These are phyloP conservation scores for Lichtheimia hyalospora DNA, from an alignment of 371 early-diverging fungal genomes.

Conservation along the genomic window DNA sequence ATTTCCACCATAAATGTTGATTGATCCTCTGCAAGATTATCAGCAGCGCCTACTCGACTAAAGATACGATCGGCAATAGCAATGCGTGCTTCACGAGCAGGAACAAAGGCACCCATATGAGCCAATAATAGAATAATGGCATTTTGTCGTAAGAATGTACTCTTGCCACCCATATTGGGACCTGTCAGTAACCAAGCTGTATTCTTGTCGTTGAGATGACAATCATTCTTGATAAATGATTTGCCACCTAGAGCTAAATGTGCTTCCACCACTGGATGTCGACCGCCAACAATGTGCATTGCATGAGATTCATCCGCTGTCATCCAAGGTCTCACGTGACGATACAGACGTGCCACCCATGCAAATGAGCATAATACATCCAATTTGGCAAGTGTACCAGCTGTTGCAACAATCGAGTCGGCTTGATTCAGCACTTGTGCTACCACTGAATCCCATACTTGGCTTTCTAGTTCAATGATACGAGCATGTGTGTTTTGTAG, in stretches of 20 bases:
- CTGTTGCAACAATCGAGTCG: slow-evolving; percentile 48
- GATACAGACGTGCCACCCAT: slow-evolving; percentile 47
- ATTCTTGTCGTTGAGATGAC: slow-evolving; percentile 51
- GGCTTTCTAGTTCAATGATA: slow-evolving; percentile 50
- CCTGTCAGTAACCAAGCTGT: slow-evolving; percentile 80
- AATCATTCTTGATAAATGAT: slow-evolving; percentile 78
- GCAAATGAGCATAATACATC: slow-evolving; percentile 71
- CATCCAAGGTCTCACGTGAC: slow-evolving; percentile 62
- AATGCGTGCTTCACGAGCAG: slow-evolving; percentile 79
- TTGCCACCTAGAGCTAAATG: slow-evolving; percentile 59
- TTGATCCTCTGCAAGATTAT: slow-evolving; percentile 78
- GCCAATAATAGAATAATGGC: slow-evolving; percentile 88
- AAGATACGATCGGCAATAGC: slow-evolving; percentile 91
- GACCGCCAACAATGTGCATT: slow-evolving; percentile 57
- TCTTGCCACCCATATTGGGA: slow-evolving; percentile 97
- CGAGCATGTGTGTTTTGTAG: slow-evolving; percentile 46
- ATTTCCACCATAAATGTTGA: slow-evolving; percentile 99
- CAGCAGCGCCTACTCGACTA: slow-evolving; percentile 81
- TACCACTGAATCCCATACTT: slow-evolving; percentile 44
- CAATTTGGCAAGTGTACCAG: slow-evolving; percentile 63
- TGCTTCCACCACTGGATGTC: slow-evolving; percentile 90
- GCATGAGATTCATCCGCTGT: slow-evolving; percentile 37
- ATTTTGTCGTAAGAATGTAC: slow-evolving; percentile 87
- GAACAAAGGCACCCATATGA: slow-evolving; percentile 93
- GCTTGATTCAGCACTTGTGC: slow-evolving; percentile 43